Evolutionary conservation across 768 basidiomycete genomes (phyloP).

Genomic region (Chalciporus sphaerocephalus): DNA sequence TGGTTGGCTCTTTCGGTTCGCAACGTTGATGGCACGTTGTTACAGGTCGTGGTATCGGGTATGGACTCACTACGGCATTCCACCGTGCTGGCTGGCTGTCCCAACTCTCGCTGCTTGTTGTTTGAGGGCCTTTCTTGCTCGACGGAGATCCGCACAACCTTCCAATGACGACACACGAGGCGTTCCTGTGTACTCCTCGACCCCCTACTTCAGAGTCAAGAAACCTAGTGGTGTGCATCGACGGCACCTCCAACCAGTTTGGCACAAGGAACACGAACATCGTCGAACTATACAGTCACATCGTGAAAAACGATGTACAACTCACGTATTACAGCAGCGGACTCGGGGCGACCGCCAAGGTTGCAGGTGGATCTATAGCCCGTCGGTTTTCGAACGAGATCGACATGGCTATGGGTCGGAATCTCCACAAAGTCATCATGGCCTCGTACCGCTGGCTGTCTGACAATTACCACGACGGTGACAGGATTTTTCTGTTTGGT

Average conservation of each 20-base stretch:
- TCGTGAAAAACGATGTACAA: conserved; percentile 33
- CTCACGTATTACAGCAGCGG: conserved; percentile 41
- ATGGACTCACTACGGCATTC: background rate
- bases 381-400: conserved; percentile 25
- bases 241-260: conserved; percentile 40
- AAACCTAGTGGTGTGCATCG: conserved; percentile 34
- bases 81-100: background rate
- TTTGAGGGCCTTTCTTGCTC: background rate
- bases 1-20: too few species aligned
- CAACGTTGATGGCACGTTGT: conserved; percentile 12
- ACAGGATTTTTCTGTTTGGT: conserved; percentile 42
- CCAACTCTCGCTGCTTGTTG: background rate
- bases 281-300: conserved; percentile 36
- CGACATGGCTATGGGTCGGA: conserved; percentile 38
- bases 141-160: background rate
- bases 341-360: conserved; percentile 34
- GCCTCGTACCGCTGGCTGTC: conserved; percentile 40
- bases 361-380: conserved; percentile 13
- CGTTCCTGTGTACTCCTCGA: background rate
- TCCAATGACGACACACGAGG: conserved; percentile 6
- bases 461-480: conserved; percentile 36
- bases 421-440: conserved; percentile 33
- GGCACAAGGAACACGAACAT: conserved; percentile 39
- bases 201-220: conserved; percentile 3
- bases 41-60: conserved; percentile 7